Percentiles rank a stretch among this genome's conserved stretches.
phyloP scores from a whole-genome alignment of 345 rosid genomes.

The Hibiscus mutabilis region DNA sequence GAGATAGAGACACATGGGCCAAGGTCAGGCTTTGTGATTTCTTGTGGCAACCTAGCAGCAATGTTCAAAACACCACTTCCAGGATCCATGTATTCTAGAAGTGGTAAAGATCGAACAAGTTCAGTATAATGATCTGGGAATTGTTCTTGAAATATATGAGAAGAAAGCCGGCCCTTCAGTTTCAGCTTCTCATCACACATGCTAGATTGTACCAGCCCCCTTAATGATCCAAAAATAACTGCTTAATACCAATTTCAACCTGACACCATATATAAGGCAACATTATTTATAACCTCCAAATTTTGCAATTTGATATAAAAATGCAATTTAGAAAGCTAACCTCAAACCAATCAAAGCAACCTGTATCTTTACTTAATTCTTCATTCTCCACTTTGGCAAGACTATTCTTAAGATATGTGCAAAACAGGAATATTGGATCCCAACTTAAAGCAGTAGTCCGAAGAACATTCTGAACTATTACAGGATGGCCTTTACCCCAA shows the following conservation, averaged over 20 bases:
- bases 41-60: slow-evolving; percentile 54
- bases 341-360: slow-evolving; percentile 82
- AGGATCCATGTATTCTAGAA: slow-evolving; percentile 80
- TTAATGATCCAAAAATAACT: slow-evolving; percentile 59
- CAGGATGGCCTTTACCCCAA: slow-evolving; percentile 93
- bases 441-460: slow-evolving; percentile 50
- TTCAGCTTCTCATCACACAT: slow-evolving; percentile 70
- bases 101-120: slow-evolving; percentile 56
- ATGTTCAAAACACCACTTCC: slow-evolving; percentile 57
- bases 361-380: slow-evolving; percentile 20
- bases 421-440: slow-evolving; percentile 88
- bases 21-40: slow-evolving; percentile 40
- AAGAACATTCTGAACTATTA: slow-evolving; percentile 66
- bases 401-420: slow-evolving; percentile 61
- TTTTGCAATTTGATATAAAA: background rate
- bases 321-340: slow-evolving; percentile 34
- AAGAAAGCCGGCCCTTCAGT: slow-evolving; percentile 85
- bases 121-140: slow-evolving; percentile 78
- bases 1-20: slow-evolving; percentile 82
- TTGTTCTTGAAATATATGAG: slow-evolving; percentile 66
- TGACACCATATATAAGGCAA: slow-evolving; percentile 27
- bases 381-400: slow-evolving; percentile 34
- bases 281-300: background rate
- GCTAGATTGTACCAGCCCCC: slow-evolving; percentile 50
- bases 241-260: slow-evolving; percentile 82